Conservation (phyloP, 192 early-diverging fungal genomes). For the Coemansia umbellata region DNA sequence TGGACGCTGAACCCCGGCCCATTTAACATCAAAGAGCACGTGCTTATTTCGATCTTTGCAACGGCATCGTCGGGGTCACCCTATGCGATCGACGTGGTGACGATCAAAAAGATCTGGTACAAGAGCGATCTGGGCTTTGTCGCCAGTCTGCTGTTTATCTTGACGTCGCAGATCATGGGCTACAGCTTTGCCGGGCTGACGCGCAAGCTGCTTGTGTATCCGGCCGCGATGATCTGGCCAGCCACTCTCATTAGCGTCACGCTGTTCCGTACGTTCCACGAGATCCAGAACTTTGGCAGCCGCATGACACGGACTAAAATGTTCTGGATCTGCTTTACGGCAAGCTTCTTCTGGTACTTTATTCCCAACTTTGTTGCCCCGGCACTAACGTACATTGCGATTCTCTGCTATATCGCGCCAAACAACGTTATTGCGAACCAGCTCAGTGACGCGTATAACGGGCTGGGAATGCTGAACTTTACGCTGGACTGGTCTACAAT, state of each 20-base stretch:
- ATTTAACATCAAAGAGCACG: slow-evolving; percentile 86
- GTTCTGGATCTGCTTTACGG: slow-evolving; percentile 51
- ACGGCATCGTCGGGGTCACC: slow-evolving; percentile 65
- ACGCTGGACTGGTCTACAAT: slow-evolving; percentile 74
- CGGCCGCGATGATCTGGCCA: slow-evolving; percentile 87
- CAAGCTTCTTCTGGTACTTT: slow-evolving; percentile 55
- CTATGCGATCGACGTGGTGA: slow-evolving; percentile 73
- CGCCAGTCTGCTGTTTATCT: slow-evolving; percentile 61
- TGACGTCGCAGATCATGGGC: slow-evolving; percentile 68
- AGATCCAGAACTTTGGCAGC: slow-evolving; percentile 54
- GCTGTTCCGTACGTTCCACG: slow-evolving; percentile 76
- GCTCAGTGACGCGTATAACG: slow-evolving; percentile 52
- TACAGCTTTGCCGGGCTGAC: slow-evolving; percentile 66
- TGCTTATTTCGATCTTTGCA: slow-evolving; percentile 74
- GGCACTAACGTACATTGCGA: slow-evolving; percentile 59
- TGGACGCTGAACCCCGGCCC: slow-evolving; percentile 75
- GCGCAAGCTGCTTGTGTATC: slow-evolving; percentile 77
- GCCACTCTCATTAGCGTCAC: slow-evolving; percentile 69
- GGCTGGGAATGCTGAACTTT: slow-evolving; percentile 67
- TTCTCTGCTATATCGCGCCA: slow-evolving; percentile 58
- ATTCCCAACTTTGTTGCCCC: slow-evolving; percentile 67
- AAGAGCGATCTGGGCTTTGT: slow-evolving; percentile 65
- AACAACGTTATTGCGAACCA: slow-evolving; percentile 43
- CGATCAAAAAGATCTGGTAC: slow-evolving; percentile 65
- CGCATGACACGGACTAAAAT: slow-evolving; percentile 53